Percentiles rank a stretch among this genome's conserved stretches.
Evolutionary conservation across 768 basidiomycete genomes (phyloP).

Genomic region (Podaxis rugospora): DNA sequence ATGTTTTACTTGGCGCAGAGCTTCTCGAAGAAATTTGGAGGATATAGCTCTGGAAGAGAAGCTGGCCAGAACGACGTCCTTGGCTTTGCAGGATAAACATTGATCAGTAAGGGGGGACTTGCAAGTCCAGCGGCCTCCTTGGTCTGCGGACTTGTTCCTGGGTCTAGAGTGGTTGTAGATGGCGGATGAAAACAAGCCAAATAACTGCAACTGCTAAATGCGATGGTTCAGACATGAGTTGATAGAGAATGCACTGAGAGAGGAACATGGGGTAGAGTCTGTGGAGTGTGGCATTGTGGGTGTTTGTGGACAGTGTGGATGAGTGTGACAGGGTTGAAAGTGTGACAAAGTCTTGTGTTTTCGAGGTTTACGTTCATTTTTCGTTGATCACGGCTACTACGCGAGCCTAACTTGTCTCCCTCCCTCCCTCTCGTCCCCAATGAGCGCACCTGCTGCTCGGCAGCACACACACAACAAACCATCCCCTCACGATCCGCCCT

Average conservation of each 20-base stretch:
- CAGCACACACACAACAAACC: slow-evolving; percentile 2
- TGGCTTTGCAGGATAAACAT: not conserved
- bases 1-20: slow-evolving; percentile 57
- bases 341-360: slow-evolving; percentile 5
- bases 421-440: slow-evolving; percentile 2
- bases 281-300: not conserved
- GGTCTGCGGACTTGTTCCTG: not conserved
- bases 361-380: slow-evolving; percentile 23
- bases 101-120: not conserved
- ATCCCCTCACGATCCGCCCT: not conserved
- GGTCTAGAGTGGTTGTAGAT: not conserved
- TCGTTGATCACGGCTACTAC: slow-evolving; percentile 25
- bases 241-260: not conserved
- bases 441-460: slow-evolving; percentile 13
- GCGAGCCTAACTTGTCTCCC: slow-evolving; percentile 3
- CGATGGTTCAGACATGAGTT: not conserved
- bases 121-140: not conserved
- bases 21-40: slow-evolving; percentile 42
- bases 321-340: slow-evolving; percentile 3
- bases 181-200: not conserved
- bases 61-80: not conserved
- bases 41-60: not conserved
- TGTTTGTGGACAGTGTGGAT: slow-evolving; percentile 1
- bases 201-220: not conserved
- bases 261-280: not conserved